Base-by-base conservation (phyloP, 208 protist genomes). In the Wallacemonas collosoma region DNA sequence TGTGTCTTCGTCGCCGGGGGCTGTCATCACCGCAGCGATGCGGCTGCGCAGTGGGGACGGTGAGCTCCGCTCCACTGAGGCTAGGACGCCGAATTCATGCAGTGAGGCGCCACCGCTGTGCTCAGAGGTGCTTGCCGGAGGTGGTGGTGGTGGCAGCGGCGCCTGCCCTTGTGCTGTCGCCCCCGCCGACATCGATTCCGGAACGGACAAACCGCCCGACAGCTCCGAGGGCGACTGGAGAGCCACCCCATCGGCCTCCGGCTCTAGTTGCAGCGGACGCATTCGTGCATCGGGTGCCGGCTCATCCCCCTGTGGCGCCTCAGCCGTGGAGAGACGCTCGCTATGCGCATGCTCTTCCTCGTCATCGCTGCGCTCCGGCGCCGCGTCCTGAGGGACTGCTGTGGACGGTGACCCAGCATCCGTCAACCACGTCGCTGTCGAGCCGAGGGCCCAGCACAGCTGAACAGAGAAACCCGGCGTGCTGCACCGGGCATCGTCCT, bases 391-490 rank as follows among this genome's bases (percentile, higher is more conserved):
- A 26, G 26, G 26, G 26, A 26, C 26, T 26, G 26, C 26, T 26
- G 26, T 1, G 45, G 45, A 50, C 0, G 45, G 12, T 12, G 12
- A 12, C 45, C 1, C 45, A 12, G 45, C 8, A 6, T 50, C 45
- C 45, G 11, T 3, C 6, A 48, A 6, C 60, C 60, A 65, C 36
- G 60, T 51, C 4, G 73, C 36, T 2, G 68, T 14, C 12, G 76
- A 71, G 1, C 81, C 81, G 55, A 79, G 54, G 1, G 68, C 51
- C 76, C 76, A 85, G 56, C 57, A 43, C 26, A 85, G 61, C 43
- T 64, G 64, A 5, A 82, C 72, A 45, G n/a, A 55, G 62, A 81
- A 71, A 5, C 73, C 53, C 3, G 68, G 15, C 26, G 36, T 51
- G 36, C 12, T 15, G 36, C 61, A 51, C 26, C 65, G 44, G 56